A percentile compares a stretch with the other conserved stretches of the same genome.
These are phyloP conservation scores for Nicotiana tomentosiformis DNA, from an alignment of 257 asterid species.

Conservation along the genomic window DNA sequence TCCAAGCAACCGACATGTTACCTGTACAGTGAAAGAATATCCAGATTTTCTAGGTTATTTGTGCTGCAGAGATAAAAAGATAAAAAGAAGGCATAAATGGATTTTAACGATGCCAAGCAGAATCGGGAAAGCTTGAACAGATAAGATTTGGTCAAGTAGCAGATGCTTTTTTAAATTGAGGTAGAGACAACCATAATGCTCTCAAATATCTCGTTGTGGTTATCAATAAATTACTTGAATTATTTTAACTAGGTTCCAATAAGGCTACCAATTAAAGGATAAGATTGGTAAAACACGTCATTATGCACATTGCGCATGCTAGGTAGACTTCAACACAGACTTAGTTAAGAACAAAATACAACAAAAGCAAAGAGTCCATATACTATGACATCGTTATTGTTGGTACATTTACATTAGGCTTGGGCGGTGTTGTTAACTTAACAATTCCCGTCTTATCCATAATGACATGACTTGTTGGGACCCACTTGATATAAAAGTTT, in stretches of 20 bases:
- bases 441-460: not conserved
- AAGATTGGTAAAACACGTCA: not conserved
- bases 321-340: not conserved
- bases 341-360: not conserved
- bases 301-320: not conserved
- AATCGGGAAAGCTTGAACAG: conserved; percentile 2
- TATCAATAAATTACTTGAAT: not conserved
- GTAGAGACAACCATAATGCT: not conserved
- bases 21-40: conserved; percentile 30
- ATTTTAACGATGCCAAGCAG: not conserved
- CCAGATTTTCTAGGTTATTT: not conserved
- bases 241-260: not conserved
- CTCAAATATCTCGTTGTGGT: not conserved
- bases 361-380: not conserved
- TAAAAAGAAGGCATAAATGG: not conserved
- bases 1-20: conserved; percentile 77
- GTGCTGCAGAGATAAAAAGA: not conserved
- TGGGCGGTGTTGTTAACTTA: not conserved
- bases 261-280: not conserved
- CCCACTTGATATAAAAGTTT: not conserved
- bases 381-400: not conserved
- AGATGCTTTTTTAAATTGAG: not conserved
- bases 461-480: not conserved
- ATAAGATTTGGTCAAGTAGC: not conserved
- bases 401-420: not conserved